Percentiles rank a stretch among this genome's conserved stretches.
phyloP scores from a whole-genome alignment of 2,329 filamentous ascomycete species.

The Cytospora leucostoma region DNA sequence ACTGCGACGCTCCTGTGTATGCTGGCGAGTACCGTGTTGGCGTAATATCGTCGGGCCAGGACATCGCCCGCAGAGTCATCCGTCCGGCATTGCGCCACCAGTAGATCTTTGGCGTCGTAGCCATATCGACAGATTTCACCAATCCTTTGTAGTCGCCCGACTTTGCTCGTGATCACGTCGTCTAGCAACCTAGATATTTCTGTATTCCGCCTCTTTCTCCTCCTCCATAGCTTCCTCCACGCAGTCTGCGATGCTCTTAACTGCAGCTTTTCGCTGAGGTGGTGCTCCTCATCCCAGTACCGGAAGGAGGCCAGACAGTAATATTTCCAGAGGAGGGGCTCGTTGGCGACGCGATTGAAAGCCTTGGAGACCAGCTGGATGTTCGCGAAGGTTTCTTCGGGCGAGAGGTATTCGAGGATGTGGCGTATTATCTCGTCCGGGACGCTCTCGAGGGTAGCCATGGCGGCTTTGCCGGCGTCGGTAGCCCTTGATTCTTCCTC shows the following conservation, averaged over 20 bases:
- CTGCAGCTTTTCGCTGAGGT: constrained; percentile 57
- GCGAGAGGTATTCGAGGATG: constrained; percentile 67
- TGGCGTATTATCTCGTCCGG: constrained; percentile 85
- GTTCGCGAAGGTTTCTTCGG: constrained; percentile 51
- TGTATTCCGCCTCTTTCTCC: constrained; percentile 55
- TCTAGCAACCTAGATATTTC: constrained; percentile 60
- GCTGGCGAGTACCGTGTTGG: constrained; percentile 71
- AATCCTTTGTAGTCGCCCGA: constrained; percentile 68
- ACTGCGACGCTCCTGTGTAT: constrained; percentile 82
- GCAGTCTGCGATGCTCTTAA: constrained; percentile 57
- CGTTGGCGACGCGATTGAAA: constrained; percentile 66
- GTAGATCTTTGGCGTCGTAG: constrained; percentile 85
- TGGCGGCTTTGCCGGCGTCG: constrained; percentile 23
- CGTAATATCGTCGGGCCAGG: constrained; percentile 78
- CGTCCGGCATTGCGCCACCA: constrained; percentile 65
- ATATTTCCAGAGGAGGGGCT: constrained; percentile 76
- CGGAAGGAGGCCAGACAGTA: constrained; percentile 70
- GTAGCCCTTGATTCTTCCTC: not conserved
- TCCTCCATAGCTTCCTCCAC: constrained; percentile 73
- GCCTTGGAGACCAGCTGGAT: constrained; percentile 61
- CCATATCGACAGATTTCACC: constrained; percentile 71
- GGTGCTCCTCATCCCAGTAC: constrained; percentile 72
- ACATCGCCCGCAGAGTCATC: constrained; percentile 68
- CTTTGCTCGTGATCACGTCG: constrained; percentile 69
- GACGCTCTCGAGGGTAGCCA: constrained; percentile 49